phyloP scores from a whole-genome alignment of 805 yeast genomes.

The Cephaloascus fragrans region DNA sequence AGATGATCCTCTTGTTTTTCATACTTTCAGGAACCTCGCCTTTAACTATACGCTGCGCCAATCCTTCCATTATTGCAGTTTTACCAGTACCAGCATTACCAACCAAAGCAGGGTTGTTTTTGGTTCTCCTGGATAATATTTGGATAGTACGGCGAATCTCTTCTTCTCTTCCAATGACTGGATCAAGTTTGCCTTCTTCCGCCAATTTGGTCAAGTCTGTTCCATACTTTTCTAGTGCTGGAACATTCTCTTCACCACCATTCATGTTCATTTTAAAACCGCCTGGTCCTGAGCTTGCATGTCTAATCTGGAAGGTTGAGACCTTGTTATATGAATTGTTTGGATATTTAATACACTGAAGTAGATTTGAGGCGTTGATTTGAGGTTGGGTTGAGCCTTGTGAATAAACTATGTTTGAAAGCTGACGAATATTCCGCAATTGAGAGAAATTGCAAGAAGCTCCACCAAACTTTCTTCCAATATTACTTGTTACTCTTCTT shows the following conservation, averaged over 20 bases:
- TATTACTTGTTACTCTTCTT: no score
- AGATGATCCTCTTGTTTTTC: conserved; percentile 74
- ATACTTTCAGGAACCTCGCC: conserved; percentile 94
- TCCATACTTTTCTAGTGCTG: conserved; percentile 80
- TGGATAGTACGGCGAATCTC: conserved; percentile 91
- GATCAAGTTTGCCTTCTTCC: conserved; percentile 82
- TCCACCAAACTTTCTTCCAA: no score
- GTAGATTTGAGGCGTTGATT: no score
- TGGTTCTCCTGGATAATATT: conserved; percentile 83
- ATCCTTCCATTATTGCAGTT: conserved; percentile 92
- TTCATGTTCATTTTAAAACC: conserved; percentile 36
- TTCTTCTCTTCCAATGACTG: conserved; percentile 95
- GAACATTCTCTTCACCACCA: conserved; percentile 39
- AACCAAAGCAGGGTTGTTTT: conserved; percentile 89
- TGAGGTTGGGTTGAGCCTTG: no score
- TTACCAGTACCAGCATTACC: conserved; percentile 99
- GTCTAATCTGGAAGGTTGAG: no score
- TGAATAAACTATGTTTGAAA: no score
- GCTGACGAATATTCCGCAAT: no score
- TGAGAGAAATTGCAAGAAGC: no score
- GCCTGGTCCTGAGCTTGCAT: conserved; percentile 5
- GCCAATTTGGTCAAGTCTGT: conserved; percentile 83
- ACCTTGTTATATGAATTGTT: no score
- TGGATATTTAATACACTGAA: no score
- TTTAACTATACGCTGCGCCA: conserved; percentile 85